Evolutionary conservation across 805 yeast genomes (phyloP).

Genomic region (Yarrowia osloensis): DNA sequence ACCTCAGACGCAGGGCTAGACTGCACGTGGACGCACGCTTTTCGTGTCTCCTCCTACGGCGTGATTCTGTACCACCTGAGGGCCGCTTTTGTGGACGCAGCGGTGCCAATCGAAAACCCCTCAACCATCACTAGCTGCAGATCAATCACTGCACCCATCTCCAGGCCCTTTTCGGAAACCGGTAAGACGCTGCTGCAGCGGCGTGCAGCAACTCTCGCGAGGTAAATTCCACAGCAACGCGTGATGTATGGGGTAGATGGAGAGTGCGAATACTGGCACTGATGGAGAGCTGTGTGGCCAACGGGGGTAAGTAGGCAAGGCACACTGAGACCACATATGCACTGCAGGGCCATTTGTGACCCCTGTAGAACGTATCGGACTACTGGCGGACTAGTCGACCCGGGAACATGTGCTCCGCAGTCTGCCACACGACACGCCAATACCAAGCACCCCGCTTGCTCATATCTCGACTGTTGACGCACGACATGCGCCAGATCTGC

Average conservation of each 20-base stretch:
- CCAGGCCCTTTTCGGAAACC: constrained; percentile 18
- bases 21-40: no score
- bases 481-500: neutral
- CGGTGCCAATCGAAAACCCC: neutral
- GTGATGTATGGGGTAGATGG: neutral
- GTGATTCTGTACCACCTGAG: no score
- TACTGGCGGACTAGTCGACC: no score
- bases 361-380: no score
- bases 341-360: no score
- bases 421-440: neutral
- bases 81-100: no score
- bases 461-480: constrained; percentile 21
- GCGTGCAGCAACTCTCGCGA: neutral
- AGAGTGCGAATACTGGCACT: no score
- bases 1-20: no score
- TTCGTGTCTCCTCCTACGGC: no score
- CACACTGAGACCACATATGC: no score
- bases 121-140: constrained; percentile 1
- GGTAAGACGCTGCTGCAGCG: neutral
- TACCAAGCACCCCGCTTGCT: constrained; percentile 6
- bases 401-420: neutral
- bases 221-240: constrained; percentile 2
- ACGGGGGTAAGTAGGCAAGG: no score
- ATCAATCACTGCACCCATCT: neutral
- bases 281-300: no score